phyloP scores from a whole-genome alignment of 2,329 filamentous ascomycete genomes.

The Rutstroemia sydowiana region DNA sequence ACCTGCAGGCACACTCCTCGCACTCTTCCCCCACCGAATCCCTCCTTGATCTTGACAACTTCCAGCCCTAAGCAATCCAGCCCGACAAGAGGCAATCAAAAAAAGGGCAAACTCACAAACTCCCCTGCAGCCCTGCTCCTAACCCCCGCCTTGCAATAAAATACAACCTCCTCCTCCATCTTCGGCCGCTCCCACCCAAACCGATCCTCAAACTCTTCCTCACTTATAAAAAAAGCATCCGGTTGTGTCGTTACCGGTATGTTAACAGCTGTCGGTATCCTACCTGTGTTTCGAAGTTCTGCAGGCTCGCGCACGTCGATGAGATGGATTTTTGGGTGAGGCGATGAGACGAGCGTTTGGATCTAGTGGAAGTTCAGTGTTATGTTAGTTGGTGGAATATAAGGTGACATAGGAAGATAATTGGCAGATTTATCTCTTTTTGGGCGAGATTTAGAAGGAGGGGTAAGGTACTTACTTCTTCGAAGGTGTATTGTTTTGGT shows the following conservation, averaged over 20 bases:
- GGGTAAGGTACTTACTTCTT: background rate
- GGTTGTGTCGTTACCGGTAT: conserved; percentile 71
- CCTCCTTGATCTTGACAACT: conserved; percentile 33
- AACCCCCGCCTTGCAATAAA: conserved; percentile 92
- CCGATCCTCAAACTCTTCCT: conserved; percentile 73
- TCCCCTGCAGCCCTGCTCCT: conserved; percentile 69
- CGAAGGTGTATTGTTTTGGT: background rate
- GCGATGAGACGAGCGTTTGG: background rate
- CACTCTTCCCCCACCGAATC: conserved; percentile 24
- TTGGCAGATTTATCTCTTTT: no score
- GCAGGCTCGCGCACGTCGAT: conserved; percentile 58
- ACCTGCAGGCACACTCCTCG: no score
- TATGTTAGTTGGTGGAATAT: background rate
- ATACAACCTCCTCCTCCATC: conserved; percentile 56
- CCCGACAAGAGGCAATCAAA: no score
- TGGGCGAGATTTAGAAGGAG: no score
- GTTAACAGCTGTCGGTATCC: conserved; percentile 75
- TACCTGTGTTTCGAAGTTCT: conserved; percentile 57
- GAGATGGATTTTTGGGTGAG: conserved; percentile 24
- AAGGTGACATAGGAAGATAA: no score
- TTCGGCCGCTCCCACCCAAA: conserved; percentile 70
- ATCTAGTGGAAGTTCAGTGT: background rate
- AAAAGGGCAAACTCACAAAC: conserved; percentile 49
- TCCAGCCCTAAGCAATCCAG: no score
- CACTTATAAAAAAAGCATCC: conserved; percentile 69